Evolutionary conservation across 2,329 filamentous ascomycete genomes (phyloP), one percentile per base, ranked within the genome.

Genomic region (Hypoxylon sp.): DNA sequence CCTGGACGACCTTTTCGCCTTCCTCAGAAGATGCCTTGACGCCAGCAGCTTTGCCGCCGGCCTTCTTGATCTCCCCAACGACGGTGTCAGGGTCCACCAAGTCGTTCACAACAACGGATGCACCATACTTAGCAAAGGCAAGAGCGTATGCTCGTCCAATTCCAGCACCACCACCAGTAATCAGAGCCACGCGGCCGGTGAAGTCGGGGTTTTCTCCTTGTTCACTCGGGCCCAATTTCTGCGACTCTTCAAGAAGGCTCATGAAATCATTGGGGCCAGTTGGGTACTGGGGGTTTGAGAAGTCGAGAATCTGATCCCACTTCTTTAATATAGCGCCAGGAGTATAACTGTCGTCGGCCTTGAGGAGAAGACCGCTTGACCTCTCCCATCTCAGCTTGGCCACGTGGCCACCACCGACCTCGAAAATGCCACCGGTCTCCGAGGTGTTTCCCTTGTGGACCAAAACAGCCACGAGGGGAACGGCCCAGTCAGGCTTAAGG

Each of bases 351-450:
- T 88, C 84, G 73, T 97, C 94, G 47, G 91, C 86, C 79, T 93
- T 95, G 68, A 97, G 83, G 27, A 97, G 81, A 56, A 90, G 88
- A 74, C 94, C 94, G 71, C 84, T 87, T 46, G 94, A 87, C 59
- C 94, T 88, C 81, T 99, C 90, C 94, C 94, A 99, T 67, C 94
- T 84, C 52, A 96, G 75, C 81, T 97, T 97, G 63, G 93, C 90
- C 51, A 95, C 78, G 75, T 96, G 91, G 48, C 93, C 94, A 69
- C 90, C 94, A 54, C 94, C 94, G 60, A 89, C 90, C 76, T 97
- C 94, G 72, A 92, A 97, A 71, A 97, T 96, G 55, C 85, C 80
- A 58, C 94, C 94, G 35, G 83, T 93, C 79, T 97, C 93, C 36
- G 76, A 73, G 5, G 82, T 87, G 78, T 94, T 95, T 66, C 83